A percentile compares a stretch with the other conserved stretches of the same genome.
Conservation (phyloP, 169 alveolate genomes). For the Plasmodium blacklocki region DNA sequence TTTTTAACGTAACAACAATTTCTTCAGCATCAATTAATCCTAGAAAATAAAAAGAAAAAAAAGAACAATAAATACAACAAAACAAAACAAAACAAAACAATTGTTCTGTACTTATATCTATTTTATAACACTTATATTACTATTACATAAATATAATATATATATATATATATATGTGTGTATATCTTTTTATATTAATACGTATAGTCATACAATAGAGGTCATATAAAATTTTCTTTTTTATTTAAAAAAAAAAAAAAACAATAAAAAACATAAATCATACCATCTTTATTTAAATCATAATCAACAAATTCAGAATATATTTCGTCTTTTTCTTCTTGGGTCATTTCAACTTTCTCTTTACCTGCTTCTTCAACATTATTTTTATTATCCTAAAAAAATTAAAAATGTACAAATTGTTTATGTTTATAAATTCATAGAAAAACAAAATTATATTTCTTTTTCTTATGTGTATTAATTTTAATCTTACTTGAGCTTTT, state of each 20-base stretch:
- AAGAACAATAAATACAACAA: too few relatives aligned
- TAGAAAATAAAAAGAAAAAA: constrained; percentile 18
- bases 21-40: constrained; percentile 71
- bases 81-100: constrained; percentile 13
- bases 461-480: neutral
- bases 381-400: neutral
- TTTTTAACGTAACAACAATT: constrained; percentile 32
- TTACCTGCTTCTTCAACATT: neutral
- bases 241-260: neutral
- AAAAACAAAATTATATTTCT: neutral
- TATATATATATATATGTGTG: neutral
- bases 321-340: constrained; percentile 42
- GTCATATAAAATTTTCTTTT: neutral
- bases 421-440: neutral
- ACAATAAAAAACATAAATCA: neutral
- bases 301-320: constrained; percentile 47
- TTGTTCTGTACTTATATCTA: constrained; percentile 52
- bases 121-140: constrained; percentile 12
- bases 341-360: constrained; percentile 13
- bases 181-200: neutral
- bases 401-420: neutral
- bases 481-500: constrained; percentile 46
- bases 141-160: neutral
- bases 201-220: neutral
- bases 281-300: constrained; percentile 73